These are phyloP conservation scores for Trifolium dubium DNA, from an alignment of 306 rosid genomes.

Conservation along the genomic window DNA sequence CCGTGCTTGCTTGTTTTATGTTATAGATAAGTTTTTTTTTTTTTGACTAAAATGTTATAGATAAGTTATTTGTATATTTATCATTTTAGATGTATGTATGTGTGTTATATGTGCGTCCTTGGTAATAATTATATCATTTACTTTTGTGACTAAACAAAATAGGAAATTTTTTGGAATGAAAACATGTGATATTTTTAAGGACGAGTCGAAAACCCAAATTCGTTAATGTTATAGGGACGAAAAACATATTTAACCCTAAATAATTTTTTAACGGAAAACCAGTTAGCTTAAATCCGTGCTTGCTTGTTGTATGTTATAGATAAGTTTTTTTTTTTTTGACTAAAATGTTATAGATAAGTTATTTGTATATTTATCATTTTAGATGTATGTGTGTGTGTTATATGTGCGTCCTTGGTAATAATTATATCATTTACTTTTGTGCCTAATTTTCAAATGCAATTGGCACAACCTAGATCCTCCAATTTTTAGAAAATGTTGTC, in stretches of 20 bases:
- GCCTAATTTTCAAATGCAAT: constrained; percentile 26
- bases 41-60: too few relatives aligned
- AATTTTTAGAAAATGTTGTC: constrained; percentile 26
- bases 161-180: too few relatives aligned
- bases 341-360: background rate
- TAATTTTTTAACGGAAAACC: constrained; percentile 8
- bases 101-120: background rate
- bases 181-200: too few relatives aligned
- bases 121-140: background rate
- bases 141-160: constrained; percentile 8
- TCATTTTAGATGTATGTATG: background rate
- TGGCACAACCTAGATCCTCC: constrained; percentile 21
- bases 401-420: background rate
- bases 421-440: constrained; percentile 1
- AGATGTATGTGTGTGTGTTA: background rate
- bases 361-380: background rate
- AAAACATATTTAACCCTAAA: too few relatives aligned
- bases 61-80: background rate
- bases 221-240: too few relatives aligned
- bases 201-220: too few relatives aligned
- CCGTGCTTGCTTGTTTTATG: constrained; percentile 10
- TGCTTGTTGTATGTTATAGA: constrained; percentile 8
- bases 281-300: constrained; percentile 25
- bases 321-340: too few relatives aligned
- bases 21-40: too few relatives aligned